Evolutionary conservation across 371 early-diverging fungal genomes (phyloP).

Genomic region (Smittium culicis): DNA sequence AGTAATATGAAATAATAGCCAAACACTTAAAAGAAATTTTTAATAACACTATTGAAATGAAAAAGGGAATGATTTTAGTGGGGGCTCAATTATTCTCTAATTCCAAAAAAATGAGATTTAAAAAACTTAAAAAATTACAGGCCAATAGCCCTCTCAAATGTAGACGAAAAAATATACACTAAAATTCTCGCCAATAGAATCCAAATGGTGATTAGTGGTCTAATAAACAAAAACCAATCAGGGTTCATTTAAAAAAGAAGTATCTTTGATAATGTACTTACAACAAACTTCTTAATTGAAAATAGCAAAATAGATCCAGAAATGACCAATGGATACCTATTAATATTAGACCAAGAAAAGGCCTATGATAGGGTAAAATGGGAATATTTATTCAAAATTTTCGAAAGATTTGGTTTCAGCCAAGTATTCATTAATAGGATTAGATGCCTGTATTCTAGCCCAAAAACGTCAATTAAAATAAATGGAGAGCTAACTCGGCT

Average conservation of each 20-base stretch:
- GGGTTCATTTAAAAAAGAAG: background rate
- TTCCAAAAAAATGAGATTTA: conserved; percentile 15
- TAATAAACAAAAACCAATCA: background rate
- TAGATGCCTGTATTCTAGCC: conserved; percentile 1
- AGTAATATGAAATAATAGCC: too few species aligned
- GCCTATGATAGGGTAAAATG: conserved; percentile 8
- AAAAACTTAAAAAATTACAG: conserved; percentile 11
- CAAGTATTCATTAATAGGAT: conserved; percentile 1
- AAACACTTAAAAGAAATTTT: background rate
- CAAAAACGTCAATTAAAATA: conserved; percentile 3
- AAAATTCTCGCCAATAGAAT: conserved; percentile 1
- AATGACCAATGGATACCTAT: background rate
- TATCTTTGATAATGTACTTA: background rate
- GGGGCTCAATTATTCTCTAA: background rate
- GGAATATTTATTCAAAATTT: conserved; percentile 2
- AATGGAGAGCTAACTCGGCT: conserved; percentile 4
- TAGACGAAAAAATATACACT: conserved; percentile 13
- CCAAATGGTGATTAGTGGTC: background rate
- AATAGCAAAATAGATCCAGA: background rate
- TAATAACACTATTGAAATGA: background rate
- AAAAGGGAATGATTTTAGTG: background rate
- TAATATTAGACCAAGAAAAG: conserved; percentile 11
- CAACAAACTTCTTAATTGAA: conserved; percentile 6
- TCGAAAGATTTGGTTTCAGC: background rate
- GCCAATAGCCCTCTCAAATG: conserved; percentile 14